Evolutionary conservation across 305 asterid species (phyloP).

Genomic region (Fraxinus floribunda): DNA sequence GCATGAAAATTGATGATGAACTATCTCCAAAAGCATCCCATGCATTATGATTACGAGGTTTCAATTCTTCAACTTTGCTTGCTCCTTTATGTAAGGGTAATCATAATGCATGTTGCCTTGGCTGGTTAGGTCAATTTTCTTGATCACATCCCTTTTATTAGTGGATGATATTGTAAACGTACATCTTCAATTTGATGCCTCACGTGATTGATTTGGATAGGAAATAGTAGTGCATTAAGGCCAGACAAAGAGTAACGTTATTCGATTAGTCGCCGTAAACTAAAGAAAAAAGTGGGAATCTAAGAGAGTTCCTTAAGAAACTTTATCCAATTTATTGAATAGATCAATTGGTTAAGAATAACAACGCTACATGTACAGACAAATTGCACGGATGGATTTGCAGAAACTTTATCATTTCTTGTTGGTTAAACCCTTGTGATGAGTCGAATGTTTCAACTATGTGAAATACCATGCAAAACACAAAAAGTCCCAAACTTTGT

Average conservation of each 20-base stretch:
- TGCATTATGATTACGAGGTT: conserved; percentile 52
- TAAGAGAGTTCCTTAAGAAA: not conserved
- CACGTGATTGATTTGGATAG: not conserved
- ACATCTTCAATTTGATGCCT: not conserved
- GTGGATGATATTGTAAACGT: not conserved
- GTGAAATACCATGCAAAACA: not conserved
- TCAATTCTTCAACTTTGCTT: conserved; percentile 37
- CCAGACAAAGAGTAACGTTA: not conserved
- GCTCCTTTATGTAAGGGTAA: conserved; percentile 21
- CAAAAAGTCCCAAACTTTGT: not conserved
- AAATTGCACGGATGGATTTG: not conserved
- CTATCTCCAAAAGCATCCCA: conserved; percentile 39
- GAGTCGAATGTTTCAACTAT: not conserved
- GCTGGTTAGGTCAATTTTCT: conserved; percentile 12
- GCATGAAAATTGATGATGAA: conserved; percentile 32
- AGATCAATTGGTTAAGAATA: not conserved
- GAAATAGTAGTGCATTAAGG: not conserved
- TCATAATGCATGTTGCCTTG: conserved; percentile 11
- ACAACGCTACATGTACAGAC: too few species aligned
- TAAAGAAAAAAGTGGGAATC: not conserved
- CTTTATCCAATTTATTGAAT: not conserved
- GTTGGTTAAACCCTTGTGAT: not conserved
- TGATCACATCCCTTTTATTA: not conserved
- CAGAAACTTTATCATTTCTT: too few species aligned
- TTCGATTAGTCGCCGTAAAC: not conserved